These are phyloP conservation scores for Candida arabinofermentans DNA, from an alignment of 805 yeast species.

Conservation along the genomic window DNA sequence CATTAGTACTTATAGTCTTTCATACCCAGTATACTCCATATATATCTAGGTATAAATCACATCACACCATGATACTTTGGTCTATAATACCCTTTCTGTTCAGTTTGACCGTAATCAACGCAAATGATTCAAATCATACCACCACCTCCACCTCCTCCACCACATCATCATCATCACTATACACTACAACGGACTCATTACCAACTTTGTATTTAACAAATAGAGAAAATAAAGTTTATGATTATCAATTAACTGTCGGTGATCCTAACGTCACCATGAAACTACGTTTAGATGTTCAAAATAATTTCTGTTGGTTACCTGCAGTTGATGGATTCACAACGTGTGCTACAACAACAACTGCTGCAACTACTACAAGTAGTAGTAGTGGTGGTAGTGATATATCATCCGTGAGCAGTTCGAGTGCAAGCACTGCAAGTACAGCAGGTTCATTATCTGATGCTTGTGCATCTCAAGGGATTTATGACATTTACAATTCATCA, in stretches of 20 bases:
- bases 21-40: no score
- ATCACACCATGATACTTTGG: no score
- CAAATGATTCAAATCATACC: no score
- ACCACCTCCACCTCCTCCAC: background rate
- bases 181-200: conserved; percentile 6
- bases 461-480: conserved; percentile 27
- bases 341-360: conserved; percentile 12
- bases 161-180: background rate
- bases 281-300: conserved; percentile 29
- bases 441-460: conserved; percentile 1
- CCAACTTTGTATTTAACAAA: conserved; percentile 18
- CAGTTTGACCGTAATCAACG: no score
- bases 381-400: background rate
- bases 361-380: conserved; percentile 1
- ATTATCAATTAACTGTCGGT: conserved; percentile 25
- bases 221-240: conserved; percentile 16
- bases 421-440: conserved; percentile 1
- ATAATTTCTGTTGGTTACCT: conserved; percentile 30
- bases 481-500: conserved; percentile 19
- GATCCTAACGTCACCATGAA: conserved; percentile 18
- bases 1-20: no score
- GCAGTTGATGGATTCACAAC: conserved; percentile 17
- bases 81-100: no score
- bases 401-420: no score
- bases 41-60: no score